Evolutionary conservation across 208 protist genomes (phyloP), one percentile per base, ranked within the genome.

Genomic region (Crithidia fasciculata): DNA sequence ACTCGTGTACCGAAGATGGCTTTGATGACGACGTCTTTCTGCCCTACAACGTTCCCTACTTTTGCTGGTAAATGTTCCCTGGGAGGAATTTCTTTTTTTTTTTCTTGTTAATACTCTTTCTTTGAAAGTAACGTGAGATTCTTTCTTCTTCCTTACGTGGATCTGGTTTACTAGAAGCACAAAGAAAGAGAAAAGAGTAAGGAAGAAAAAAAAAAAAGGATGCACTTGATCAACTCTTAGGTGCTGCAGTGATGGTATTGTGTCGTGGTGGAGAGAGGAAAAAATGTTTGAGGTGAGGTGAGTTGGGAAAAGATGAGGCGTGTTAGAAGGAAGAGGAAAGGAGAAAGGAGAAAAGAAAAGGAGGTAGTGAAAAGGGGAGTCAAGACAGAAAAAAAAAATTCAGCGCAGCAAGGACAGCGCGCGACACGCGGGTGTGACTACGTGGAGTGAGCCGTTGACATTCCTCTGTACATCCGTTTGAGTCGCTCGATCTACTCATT

Each of bases 221-320:
- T n/a, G 41, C 45, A 66, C 44, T 66, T 66, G 60, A 54, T 66
- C 60, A 66, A 41, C 45, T 52, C 41, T 66, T 66, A 66, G 45
- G 60, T 66, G 60, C 60, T 66, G 41, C 19, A 10, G 8, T 6
- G 15, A 52, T n/a, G 9, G 19, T 57, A 39, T 19, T 9, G 37
- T 39, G 28, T 53, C 28, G 28, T 28, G 28, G 28, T 28, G 28
- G 28, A 28, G 28, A 28, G 28, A 28, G 28, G 28, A n/a, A n/a
- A n/a, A 28, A 1, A 28, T 28, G 28, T 28, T 28, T 28, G 28
- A 28, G 28, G 28, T 28, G 28, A 28, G 28, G 28, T 28, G 28
- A 28, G 28, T 28, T 28, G 28, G 28, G 28, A 28, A 28, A 28
- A 28, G 28, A 28, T 28, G 28, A 28, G 28, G 1, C 28, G 28